Percentiles rank a stretch among this genome's conserved stretches.
Evolutionary conservation across 352 stramenopile genomes (phyloP).

Genomic region (Bremia lactucae): DNA sequence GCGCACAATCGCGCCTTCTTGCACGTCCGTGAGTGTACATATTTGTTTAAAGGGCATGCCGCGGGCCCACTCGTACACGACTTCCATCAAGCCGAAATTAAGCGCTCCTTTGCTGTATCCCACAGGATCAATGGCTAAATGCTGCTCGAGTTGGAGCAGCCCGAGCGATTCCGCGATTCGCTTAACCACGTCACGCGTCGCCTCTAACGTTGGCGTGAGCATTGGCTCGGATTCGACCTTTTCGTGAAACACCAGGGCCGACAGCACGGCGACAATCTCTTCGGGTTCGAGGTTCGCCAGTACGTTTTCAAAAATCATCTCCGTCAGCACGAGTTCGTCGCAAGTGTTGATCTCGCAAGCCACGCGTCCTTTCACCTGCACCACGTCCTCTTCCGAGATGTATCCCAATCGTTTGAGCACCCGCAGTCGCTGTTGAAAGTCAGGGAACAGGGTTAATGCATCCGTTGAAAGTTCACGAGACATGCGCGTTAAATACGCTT

Average conservation of each 20-base stretch:
- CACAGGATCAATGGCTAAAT: constrained; percentile 82
- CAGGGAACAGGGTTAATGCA: constrained; percentile 91
- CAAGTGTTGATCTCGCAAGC: constrained; percentile 98
- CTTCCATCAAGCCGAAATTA: constrained; percentile 92
- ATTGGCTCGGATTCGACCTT: constrained; percentile 76
- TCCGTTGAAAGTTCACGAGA: constrained; percentile 73
- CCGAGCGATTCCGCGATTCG: constrained; percentile 69
- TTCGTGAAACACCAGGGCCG: constrained; percentile 95
- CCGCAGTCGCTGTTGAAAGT: constrained; percentile 92
- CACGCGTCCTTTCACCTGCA: constrained; percentile 94
- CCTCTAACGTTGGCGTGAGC: constrained; percentile 58
- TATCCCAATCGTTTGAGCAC: constrained; percentile 92
- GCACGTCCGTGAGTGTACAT: constrained; percentile 91
- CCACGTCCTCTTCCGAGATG: constrained; percentile 79
- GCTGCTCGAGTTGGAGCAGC: constrained; percentile 74
- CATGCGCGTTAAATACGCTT: constrained; percentile 51
- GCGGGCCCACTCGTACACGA: constrained; percentile 97
- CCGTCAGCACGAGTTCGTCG: constrained; percentile 95
- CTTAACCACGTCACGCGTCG: constrained; percentile 83
- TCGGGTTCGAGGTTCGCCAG: constrained; percentile 92
- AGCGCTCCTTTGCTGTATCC: constrained; percentile 88
- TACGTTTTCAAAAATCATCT: constrained; percentile 99
- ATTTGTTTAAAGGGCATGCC: constrained; percentile 96
- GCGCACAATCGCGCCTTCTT: constrained; percentile 96
- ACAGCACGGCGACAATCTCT: constrained; percentile 95